Base-by-base conservation (phyloP, 352 stramenopile genomes). In the Phytophthora capsici region DNA sequence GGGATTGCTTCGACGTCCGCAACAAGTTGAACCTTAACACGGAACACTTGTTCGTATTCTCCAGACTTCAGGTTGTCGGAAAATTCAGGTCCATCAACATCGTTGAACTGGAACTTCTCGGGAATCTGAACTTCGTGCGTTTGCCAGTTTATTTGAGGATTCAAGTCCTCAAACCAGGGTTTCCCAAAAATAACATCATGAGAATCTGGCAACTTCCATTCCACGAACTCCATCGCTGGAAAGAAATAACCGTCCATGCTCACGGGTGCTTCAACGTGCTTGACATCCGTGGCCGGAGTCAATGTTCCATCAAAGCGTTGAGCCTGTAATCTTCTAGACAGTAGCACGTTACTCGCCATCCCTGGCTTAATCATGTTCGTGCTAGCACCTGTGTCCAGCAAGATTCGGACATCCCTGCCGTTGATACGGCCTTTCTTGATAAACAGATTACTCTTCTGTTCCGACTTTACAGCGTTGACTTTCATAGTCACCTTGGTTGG, bases 121-220 rank as follows among this genome's bases (percentile, higher is more conserved):
- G 57, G 38, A 32, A 57, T 38, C 25, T 25, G 9, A 26, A 66
- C 46, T 4, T 49, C 49, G 34, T 66, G 28, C 16, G 54, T 53
- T 13, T 49, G 48, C 63, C 48, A 57, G 32, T 62, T 38, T 19
- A 61, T 40, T 32, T 57, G 23, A 6, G 63, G 41, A 13, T 66
- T 55, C 19, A 41, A 58, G 17, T 62, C 16, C 5, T 20, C 36
- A 32, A 70, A 62, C 41, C 30, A 71, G 12, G 55, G 63, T 59
- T 66, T 58, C 22, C 49, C 43, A 46, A 71, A 63, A 22, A 66
- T 66, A 2, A 58, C 38, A 22, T 62, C 56, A 45, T 61, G 62
- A 25, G 58, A 55, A 6, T 38, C 40, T 44, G 23, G n/a, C 30
- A 61, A 40, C 6, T 49, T 44, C 41, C 49, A 66, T 55, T 58